A percentile compares a stretch with the other conserved stretches of the same genome.
Conservation (phyloP, 331 rosid species). For the Erythrophleum ivorense region DNA sequence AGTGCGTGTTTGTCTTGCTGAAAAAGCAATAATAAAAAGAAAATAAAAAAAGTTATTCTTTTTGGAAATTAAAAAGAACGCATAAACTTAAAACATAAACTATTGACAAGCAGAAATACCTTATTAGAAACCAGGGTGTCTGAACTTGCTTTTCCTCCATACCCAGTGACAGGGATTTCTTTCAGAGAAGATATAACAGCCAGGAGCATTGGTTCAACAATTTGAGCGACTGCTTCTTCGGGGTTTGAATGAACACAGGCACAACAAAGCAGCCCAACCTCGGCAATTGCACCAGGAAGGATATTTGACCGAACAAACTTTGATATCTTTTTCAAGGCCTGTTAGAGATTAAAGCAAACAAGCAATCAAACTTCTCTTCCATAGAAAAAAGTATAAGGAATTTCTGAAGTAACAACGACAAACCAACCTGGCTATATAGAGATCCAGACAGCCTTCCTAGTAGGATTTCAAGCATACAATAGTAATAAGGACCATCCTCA, state of each 20-base stretch:
- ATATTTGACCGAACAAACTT: conserved; percentile 91
- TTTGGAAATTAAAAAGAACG: too few species aligned
- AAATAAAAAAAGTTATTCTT: too few species aligned
- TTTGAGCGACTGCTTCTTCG: conserved; percentile 78
- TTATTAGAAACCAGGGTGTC: conserved; percentile 55
- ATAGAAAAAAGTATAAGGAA: too few species aligned
- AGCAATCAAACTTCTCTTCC: too few species aligned
- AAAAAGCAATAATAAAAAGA: too few species aligned
- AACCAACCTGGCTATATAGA: conserved; percentile 71
- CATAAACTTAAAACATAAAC: too few species aligned
- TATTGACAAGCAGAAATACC: conserved; percentile 53
- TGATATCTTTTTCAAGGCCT: conserved; percentile 90
- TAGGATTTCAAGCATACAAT: conserved; percentile 87
- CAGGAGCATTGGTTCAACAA: conserved; percentile 77
- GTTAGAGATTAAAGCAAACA: conserved; percentile 34
- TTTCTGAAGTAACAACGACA: background rate
- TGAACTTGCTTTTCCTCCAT: conserved; percentile 72
- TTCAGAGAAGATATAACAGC: conserved; percentile 79
- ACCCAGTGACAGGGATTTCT: conserved; percentile 78
- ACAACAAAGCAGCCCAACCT: conserved; percentile 95
- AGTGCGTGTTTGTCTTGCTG: conserved; percentile 80
- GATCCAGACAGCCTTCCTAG: conserved; percentile 84
- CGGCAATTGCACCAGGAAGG: conserved; percentile 96
- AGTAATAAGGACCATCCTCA: conserved; percentile 91
- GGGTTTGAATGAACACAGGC: conserved; percentile 92